Conservation (phyloP, 1,284 basidiomycete genomes). For the Cryptococcus neoformans region DNA sequence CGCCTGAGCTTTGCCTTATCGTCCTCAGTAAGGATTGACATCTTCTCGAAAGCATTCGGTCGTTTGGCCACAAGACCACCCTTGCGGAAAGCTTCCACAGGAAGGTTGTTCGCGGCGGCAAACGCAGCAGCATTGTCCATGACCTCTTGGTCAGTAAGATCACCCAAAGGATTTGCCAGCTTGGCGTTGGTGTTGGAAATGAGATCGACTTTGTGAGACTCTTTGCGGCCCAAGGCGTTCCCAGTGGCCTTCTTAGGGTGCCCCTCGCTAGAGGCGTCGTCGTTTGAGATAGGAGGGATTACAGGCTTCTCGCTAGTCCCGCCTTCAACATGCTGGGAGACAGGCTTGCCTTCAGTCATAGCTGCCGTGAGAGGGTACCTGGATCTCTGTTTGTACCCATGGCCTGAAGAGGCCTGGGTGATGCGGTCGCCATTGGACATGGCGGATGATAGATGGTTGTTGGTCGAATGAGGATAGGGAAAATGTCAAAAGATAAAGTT, state of each 20-base stretch:
- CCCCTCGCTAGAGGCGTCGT: constrained; percentile 5
- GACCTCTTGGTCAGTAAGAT: constrained; percentile 50
- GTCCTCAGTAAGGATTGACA: constrained; percentile 59
- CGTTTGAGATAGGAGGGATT: neutral
- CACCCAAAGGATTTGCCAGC: constrained; percentile 30
- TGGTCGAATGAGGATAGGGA: no score
- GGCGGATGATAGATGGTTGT: neutral
- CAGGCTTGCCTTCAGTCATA: constrained; percentile 29
- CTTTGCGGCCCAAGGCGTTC: constrained; percentile 10
- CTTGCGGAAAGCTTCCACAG: constrained; percentile 56
- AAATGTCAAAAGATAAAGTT: constrained; percentile 3
- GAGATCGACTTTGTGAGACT: constrained; percentile 6
- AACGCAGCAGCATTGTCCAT: constrained; percentile 58
- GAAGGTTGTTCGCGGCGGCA: constrained; percentile 52
- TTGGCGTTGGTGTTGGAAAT: constrained; percentile 22
- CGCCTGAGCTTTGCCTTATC: constrained; percentile 54
- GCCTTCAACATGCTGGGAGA: constrained; percentile 14
- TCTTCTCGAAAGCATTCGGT: constrained; percentile 55
- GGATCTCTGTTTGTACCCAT: constrained; percentile 21
- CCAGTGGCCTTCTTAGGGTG: neutral
- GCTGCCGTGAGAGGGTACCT: constrained; percentile 24
- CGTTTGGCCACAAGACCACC: constrained; percentile 64
- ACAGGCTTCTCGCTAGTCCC: neutral
- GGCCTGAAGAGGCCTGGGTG: constrained; percentile 13
- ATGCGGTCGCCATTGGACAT: constrained; percentile 8